Percentiles rank a stretch among this genome's conserved stretches.
Conservation (phyloP, 495 filamentous ascomycete genomes). For the Penicillium verhagenii region DNA sequence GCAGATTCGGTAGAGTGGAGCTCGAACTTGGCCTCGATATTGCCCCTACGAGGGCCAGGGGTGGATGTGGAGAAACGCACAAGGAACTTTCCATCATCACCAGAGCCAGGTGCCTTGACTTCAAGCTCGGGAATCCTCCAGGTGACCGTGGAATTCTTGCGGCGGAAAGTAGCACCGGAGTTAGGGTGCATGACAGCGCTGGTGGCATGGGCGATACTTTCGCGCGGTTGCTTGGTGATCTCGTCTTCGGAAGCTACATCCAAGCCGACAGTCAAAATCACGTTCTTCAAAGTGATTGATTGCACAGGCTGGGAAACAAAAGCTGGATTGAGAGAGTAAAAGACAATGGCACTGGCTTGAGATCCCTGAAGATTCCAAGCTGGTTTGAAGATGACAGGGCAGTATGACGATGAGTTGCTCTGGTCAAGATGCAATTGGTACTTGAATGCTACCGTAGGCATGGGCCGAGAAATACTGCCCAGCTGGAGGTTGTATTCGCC, state of each 20-base stretch:
- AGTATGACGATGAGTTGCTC: slow-evolving; percentile 58
- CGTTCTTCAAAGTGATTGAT: slow-evolving; percentile 70
- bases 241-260: slow-evolving; percentile 53
- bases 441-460: slow-evolving; percentile 78
- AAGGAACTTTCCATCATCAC: slow-evolving; percentile 65
- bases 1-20: slow-evolving; percentile 52
- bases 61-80: slow-evolving; percentile 78
- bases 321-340: slow-evolving; percentile 80
- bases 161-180: slow-evolving; percentile 65
- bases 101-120: slow-evolving; percentile 34
- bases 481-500: slow-evolving; percentile 81
- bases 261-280: slow-evolving; percentile 77
- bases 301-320: slow-evolving; percentile 45
- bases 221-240: slow-evolving; percentile 41
- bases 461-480: slow-evolving; percentile 64
- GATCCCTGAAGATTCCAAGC: slow-evolving; percentile 80
- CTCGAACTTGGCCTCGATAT: slow-evolving; percentile 82
- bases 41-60: slow-evolving; percentile 69
- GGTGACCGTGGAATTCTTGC: slow-evolving; percentile 81
- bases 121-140: slow-evolving; percentile 88
- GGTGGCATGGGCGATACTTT: slow-evolving; percentile 42
- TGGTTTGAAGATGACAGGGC: slow-evolving; percentile 75
- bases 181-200: slow-evolving; percentile 49
- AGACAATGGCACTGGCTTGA: slow-evolving; percentile 78
- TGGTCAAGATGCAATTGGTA: slow-evolving; percentile 86